Percentiles rank a stretch among this genome's conserved stretches.
phyloP scores from a whole-genome alignment of 1,284 basidiomycete genomes.

The Boletus mariae region DNA sequence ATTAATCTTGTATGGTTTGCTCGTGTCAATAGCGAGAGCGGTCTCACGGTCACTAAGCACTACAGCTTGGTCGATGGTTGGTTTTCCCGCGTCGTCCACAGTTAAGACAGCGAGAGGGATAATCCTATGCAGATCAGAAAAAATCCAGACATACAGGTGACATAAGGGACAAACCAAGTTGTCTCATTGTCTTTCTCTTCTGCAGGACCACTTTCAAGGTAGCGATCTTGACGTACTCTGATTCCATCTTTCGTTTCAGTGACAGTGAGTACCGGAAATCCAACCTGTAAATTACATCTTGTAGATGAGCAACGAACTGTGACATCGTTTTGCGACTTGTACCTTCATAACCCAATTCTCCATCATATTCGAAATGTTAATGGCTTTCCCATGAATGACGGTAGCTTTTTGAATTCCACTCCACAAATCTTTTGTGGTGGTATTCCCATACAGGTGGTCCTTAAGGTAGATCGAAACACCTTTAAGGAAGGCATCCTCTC shows the following conservation, averaged over 20 bases:
- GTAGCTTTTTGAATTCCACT: conserved; percentile 80
- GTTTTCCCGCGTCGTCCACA: conserved; percentile 54
- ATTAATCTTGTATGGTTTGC: conserved; percentile 83
- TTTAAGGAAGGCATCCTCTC: conserved; percentile 84
- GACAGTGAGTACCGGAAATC: conserved; percentile 87
- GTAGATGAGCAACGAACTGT: neutral
- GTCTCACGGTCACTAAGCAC: conserved; percentile 73
- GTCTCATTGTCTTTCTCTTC: conserved; percentile 86
- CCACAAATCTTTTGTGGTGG: conserved; percentile 88
- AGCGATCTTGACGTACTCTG: conserved; percentile 84
- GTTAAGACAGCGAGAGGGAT: conserved; percentile 81
- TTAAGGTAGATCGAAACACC: conserved; percentile 93
- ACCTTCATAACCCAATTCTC: conserved; percentile 90
- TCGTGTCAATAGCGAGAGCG: conserved; percentile 66
- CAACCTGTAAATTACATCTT: conserved; percentile 47
- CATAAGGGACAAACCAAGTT: conserved; percentile 59
- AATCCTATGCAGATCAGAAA: conserved; percentile 45
- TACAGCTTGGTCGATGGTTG: conserved; percentile 58
- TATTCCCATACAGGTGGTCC: conserved; percentile 80
- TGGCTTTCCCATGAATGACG: conserved; percentile 9
- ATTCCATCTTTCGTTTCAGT: conserved; percentile 73
- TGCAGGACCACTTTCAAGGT: conserved; percentile 82
- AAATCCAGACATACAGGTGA: neutral
- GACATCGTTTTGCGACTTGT: neutral
- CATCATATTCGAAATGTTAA: conserved; percentile 84